Conservation (phyloP, 805 yeast species). For the Spathaspora arborariae region DNA sequence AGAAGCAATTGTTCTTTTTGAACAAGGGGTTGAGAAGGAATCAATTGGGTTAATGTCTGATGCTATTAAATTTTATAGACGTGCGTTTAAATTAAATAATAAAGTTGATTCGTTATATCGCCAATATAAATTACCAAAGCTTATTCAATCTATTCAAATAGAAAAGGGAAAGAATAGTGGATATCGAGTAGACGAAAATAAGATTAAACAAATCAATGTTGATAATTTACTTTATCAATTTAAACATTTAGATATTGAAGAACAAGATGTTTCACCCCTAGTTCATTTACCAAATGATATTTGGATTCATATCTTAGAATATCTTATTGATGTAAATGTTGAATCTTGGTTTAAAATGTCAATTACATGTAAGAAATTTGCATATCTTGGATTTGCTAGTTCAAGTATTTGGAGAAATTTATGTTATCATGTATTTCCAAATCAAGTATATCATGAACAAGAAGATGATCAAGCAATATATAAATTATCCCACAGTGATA, state of each 20-base stretch:
- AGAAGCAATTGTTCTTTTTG: constrained; percentile 63
- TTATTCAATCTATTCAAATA: constrained; percentile 23
- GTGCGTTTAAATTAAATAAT: constrained; percentile 57
- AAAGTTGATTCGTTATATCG: constrained; percentile 70
- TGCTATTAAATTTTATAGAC: constrained; percentile 69
- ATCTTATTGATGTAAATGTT: constrained; percentile 45
- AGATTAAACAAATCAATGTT: constrained; percentile 40
- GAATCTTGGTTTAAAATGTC: constrained; percentile 65
- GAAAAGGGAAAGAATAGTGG: constrained; percentile 27
- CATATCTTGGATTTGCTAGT: constrained; percentile 54
- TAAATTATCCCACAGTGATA: constrained; percentile 22
- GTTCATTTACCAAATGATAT: constrained; percentile 52
- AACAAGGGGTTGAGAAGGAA: constrained; percentile 69
- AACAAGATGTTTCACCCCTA: constrained; percentile 34
- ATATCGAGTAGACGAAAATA: constrained; percentile 30
- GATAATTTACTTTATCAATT: constrained; percentile 35
- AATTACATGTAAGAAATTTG: constrained; percentile 53
- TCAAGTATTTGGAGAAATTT: constrained; percentile 49
- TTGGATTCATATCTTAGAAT: constrained; percentile 46
- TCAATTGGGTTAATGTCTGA: constrained; percentile 74
- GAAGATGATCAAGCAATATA: constrained; percentile 37
- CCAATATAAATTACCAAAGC: constrained; percentile 45
- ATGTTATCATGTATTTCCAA: constrained; percentile 48
- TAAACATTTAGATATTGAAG: constrained; percentile 20
- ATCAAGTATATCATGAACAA: constrained; percentile 44